Evolutionary conservation across 495 filamentous ascomycete species (phyloP).

Genomic region (Friedmanniomyces simplex): DNA sequence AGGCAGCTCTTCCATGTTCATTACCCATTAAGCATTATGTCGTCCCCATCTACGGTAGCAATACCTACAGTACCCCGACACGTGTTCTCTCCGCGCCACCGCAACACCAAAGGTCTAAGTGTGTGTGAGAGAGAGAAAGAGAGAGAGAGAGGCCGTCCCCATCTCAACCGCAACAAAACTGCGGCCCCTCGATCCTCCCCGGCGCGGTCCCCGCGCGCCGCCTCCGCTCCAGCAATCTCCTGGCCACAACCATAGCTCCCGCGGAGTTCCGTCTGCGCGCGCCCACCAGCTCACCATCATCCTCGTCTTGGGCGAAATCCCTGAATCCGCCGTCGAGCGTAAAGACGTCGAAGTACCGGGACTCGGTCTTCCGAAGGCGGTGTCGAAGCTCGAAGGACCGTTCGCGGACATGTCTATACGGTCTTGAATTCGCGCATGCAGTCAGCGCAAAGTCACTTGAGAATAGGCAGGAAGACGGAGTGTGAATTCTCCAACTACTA

Average conservation of each 20-base stretch:
- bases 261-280: background rate
- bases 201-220: constrained; percentile 15
- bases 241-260: background rate
- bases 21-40: constrained; percentile 23
- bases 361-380: background rate
- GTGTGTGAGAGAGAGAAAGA: too few species aligned
- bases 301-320: background rate
- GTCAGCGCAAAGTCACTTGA: background rate
- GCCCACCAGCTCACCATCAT: background rate
- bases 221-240: constrained; percentile 8
- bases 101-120: background rate
- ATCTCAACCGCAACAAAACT: background rate
- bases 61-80: background rate
- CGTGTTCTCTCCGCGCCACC: background rate
- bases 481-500: background rate
- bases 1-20: background rate
- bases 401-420: constrained; percentile 9
- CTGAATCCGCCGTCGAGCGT: background rate
- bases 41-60: background rate
- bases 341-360: constrained; percentile 2
- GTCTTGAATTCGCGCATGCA: background rate
- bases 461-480: background rate
- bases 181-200: constrained; percentile 11
- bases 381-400: constrained; percentile 5
- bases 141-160: background rate